Conservation (phyloP, 164 flowering plant genomes). For the Aristolochia fimbriata region DNA sequence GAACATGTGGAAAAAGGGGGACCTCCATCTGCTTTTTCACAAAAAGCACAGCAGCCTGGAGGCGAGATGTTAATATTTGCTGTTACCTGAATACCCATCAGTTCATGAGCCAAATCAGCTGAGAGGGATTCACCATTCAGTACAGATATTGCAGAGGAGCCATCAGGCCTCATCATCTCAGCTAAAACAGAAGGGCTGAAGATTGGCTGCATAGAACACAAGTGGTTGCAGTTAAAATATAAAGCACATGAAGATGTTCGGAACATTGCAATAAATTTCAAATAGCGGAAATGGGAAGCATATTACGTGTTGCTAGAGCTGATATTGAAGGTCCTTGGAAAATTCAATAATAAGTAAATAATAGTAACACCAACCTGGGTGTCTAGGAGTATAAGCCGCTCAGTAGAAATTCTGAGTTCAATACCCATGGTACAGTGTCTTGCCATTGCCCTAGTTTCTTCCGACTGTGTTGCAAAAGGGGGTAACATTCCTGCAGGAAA, state of each 20-base stretch:
- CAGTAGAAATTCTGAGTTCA: constrained; percentile 75
- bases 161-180: constrained; percentile 91
- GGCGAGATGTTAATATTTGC: too few relatives aligned
- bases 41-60: too few relatives aligned
- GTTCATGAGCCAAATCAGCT: constrained; percentile 89
- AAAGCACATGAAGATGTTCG: too few relatives aligned
- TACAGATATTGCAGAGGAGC: constrained; percentile 66
- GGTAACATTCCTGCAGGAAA: constrained; percentile 70
- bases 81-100: constrained; percentile 81
- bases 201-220: constrained; percentile 48
- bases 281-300: too few relatives aligned
- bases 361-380: constrained; percentile 46
- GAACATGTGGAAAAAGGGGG: too few relatives aligned
- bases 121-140: constrained; percentile 58
- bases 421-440: constrained; percentile 76
- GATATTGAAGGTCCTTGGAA: too few relatives aligned
- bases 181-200: constrained; percentile 78
- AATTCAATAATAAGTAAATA: too few relatives aligned
- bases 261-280: too few relatives aligned
- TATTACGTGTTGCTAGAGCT: too few relatives aligned
- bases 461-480: constrained; percentile 64
- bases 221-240: neutral
- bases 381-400: constrained; percentile 86
- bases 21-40: too few relatives aligned
- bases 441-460: constrained; percentile 66